Evolutionary conservation across 345 rosid species (phyloP).

Genomic region (Moricandia moricandioides): DNA sequence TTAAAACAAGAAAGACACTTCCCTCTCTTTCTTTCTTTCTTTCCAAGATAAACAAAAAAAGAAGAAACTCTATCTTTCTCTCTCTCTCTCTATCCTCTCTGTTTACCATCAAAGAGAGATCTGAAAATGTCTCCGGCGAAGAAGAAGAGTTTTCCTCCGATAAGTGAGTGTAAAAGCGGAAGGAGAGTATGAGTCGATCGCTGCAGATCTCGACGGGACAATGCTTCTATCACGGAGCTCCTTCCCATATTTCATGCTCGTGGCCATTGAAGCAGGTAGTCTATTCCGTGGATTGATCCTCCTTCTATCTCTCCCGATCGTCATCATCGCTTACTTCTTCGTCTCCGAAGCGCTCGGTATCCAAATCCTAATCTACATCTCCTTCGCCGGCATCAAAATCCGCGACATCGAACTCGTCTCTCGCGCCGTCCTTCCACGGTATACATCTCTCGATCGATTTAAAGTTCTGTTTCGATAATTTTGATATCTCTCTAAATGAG

Average conservation of each 20-base stretch:
- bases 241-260: constrained; percentile 90
- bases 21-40: constrained; percentile 45
- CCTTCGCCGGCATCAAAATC: constrained; percentile 83
- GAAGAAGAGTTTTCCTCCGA: constrained; percentile 48
- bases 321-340: constrained; percentile 74
- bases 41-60: not conserved
- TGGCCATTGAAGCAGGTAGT: constrained; percentile 92
- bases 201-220: constrained; percentile 96
- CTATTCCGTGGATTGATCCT: constrained; percentile 77
- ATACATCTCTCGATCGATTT: not conserved
- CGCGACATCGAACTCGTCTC: constrained; percentile 91
- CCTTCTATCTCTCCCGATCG: constrained; percentile 71
- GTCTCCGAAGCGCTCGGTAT: constrained; percentile 85
- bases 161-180: constrained; percentile 49
- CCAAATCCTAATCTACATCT: constrained; percentile 88
- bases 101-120: not conserved
- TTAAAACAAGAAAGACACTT: constrained; percentile 46
- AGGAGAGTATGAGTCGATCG: constrained; percentile 59
- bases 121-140: constrained; percentile 41
- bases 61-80: not conserved
- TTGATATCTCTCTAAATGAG: not conserved
- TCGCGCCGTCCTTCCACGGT: constrained; percentile 94
- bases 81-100: not conserved
- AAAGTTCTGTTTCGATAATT: not conserved
- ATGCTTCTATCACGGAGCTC: constrained; percentile 75